Base-by-base conservation (phyloP, 495 filamentous ascomycete genomes). In the Penicillium odoratum region DNA sequence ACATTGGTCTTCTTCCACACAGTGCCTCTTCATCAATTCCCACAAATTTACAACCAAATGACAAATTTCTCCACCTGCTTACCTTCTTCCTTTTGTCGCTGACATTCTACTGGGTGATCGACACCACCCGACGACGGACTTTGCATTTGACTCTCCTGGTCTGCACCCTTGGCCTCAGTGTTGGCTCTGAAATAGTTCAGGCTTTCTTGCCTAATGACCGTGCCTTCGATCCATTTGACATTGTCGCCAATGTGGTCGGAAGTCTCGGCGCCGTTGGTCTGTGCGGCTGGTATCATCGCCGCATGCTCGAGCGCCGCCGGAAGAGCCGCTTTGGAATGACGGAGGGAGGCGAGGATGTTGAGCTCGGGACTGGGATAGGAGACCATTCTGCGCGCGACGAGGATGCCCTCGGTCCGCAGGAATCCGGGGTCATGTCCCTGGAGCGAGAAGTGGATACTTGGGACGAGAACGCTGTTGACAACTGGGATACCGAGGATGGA, bases 81-180 rank as follows among this genome's bases (percentile, higher is more conserved):
- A 90, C 89, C 59, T 97, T 99, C 79, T 95, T 97, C 83, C 62
- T 89, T 55, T 78, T 99, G 26, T 93, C 95, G 11, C 61, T 90
- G 38, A 77, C 79, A 64, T 98, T 97, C 83, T 99, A 99, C 85
- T 99, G 93, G 93, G 88, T 96, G 66, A 72, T 96, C 65, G 94
- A 99, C 67, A 92, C 93, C 44, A 85, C 86, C 48, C 89, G 95
- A 48, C 84, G 92, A 31, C 88, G 93, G 56, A 86, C 84, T 21
- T 75, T 96, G 15, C 89, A 98, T 69, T 70, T 96, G 48, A 97
- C 93, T 25, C 74, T 98, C n/a, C 59, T 91, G 15, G 79, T 92
- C 57, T 90, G 88, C 74, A 94, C 91, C 9, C 73, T 83, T 34
- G 74, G 80, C 25, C 81, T 94, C 0, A 88, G 90, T 31, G 68